Percentiles rank a stretch among this genome's conserved stretches.
These are phyloP conservation scores for Coniosporium tulheliwenetii DNA, from an alignment of 2,329 filamentous ascomycete species.

Conservation along the genomic window DNA sequence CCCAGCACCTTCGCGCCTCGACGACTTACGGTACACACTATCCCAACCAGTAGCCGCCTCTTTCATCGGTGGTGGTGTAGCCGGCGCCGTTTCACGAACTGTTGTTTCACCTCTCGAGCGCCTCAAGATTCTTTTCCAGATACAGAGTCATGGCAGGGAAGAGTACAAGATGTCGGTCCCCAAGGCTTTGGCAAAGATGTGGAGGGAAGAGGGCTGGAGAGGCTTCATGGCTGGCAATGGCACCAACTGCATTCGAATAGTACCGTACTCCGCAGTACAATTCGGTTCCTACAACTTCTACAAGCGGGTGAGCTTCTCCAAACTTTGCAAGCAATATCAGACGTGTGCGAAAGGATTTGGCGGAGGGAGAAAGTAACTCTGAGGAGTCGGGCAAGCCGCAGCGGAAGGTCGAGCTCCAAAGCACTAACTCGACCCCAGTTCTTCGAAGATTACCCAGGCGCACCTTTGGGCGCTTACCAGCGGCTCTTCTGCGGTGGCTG, in stretches of 20 bases:
- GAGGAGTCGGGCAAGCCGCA: too few relatives aligned
- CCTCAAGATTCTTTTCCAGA: slow-evolving; percentile 93
- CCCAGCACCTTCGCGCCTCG: too few relatives aligned
- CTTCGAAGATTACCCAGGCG: slow-evolving; percentile 61
- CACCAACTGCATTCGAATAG: slow-evolving; percentile 95
- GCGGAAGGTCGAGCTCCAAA: too few relatives aligned
- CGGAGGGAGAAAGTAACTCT: too few relatives aligned
- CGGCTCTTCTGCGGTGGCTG: slow-evolving; percentile 80
- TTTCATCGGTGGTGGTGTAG: slow-evolving; percentile 86
- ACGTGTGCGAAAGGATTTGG: not conserved
- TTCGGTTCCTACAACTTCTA: slow-evolving; percentile 98
- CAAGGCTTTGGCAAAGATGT: slow-evolving; percentile 87
- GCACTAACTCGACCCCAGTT: slow-evolving; percentile 29
- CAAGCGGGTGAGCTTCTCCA: slow-evolving; percentile 54
- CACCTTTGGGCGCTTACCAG: slow-evolving; percentile 54
- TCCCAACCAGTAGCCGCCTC: slow-evolving; percentile 75
- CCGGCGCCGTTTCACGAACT: slow-evolving; percentile 91
- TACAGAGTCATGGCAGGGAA: slow-evolving; percentile 77
- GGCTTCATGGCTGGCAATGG: slow-evolving; percentile 97
- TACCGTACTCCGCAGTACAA: slow-evolving; percentile 94
- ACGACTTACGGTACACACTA: slow-evolving; percentile 12
- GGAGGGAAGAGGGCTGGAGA: slow-evolving; percentile 89
- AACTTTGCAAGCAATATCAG: not conserved
- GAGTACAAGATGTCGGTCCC: slow-evolving; percentile 89
- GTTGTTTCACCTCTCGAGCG: slow-evolving; percentile 93